phyloP scores from a whole-genome alignment of 208 protist species.

The Tetramitus jugosus region DNA sequence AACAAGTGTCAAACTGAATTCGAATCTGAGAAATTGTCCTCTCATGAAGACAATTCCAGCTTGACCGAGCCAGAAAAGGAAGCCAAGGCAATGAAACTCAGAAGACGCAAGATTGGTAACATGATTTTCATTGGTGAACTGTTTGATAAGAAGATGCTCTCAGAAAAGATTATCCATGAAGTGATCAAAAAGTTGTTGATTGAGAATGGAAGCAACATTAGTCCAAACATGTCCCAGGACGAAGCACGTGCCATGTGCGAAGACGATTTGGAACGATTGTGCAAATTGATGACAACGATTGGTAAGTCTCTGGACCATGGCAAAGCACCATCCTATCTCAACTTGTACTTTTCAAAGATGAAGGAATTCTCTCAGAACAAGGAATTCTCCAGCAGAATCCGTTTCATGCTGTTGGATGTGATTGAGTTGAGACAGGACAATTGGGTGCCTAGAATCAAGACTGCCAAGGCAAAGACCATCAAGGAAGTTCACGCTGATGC shows the following conservation, averaged over 20 bases:
- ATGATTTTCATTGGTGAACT: conserved; percentile 48
- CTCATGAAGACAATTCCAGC: background rate
- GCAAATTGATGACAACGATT: conserved; percentile 39
- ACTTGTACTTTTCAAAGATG: conserved; percentile 35
- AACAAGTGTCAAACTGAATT: conserved; percentile 46
- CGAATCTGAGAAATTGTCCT: conserved; percentile 17
- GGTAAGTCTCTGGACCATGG: conserved; percentile 28
- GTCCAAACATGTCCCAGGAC: background rate
- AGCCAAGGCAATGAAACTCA: background rate
- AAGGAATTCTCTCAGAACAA: conserved; percentile 23
- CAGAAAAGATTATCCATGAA: conserved; percentile 44
- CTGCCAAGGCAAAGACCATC: background rate
- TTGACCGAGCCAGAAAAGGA: background rate
- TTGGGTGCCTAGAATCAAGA: conserved; percentile 29
- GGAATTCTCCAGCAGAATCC: conserved; percentile 18
- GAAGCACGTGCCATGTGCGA: no score
- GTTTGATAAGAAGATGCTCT: conserved; percentile 41
- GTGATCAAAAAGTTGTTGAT: conserved; percentile 30
- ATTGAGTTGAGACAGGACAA: conserved; percentile 33
- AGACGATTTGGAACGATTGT: conserved; percentile 38
- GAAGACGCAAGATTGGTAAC: conserved; percentile 28
- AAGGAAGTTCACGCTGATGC: conserved; percentile 4
- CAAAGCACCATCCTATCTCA: conserved; percentile 16
- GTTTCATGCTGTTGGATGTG: conserved; percentile 39
- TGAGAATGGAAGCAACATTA: background rate